phyloP scores from a whole-genome alignment of 1,284 basidiomycete species.

The Coniophora puteana region DNA sequence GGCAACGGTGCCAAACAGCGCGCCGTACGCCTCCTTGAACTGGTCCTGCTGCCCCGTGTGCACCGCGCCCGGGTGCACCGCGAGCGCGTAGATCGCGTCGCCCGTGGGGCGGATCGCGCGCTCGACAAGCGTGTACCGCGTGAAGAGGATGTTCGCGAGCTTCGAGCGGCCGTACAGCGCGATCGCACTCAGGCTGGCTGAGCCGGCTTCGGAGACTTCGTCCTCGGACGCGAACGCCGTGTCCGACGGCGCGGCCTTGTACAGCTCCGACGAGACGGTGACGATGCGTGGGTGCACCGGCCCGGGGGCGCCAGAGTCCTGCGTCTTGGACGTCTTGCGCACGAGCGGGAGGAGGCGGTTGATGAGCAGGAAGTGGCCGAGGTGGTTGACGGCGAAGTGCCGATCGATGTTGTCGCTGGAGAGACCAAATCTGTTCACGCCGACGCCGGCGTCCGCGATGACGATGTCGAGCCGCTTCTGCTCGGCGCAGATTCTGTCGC shows the following conservation, averaged over 20 bases:
- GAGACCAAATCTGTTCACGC: slow-evolving; percentile 36
- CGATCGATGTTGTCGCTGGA: slow-evolving; percentile 37
- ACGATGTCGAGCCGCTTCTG: slow-evolving; percentile 39
- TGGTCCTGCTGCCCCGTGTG: slow-evolving; percentile 42
- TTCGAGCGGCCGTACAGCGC: slow-evolving; percentile 39
- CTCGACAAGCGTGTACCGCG: slow-evolving; percentile 34
- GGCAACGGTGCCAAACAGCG: slow-evolving; percentile 28
- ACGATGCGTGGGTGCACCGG: too few species aligned
- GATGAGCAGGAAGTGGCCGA: slow-evolving; percentile 41
- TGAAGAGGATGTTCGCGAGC: slow-evolving; percentile 40
- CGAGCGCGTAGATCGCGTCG: slow-evolving; percentile 33
- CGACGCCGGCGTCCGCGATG: slow-evolving; percentile 36
- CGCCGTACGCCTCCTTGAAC: slow-evolving; percentile 36
- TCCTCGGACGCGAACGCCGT: slow-evolving; percentile 33
- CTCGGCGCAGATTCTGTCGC: slow-evolving; percentile 27
- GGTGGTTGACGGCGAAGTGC: slow-evolving; percentile 36
- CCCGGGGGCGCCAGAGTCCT: slow-evolving; percentile 22
- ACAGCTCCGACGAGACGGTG: slow-evolving; percentile 38
- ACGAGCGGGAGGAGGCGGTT: slow-evolving; percentile 42
- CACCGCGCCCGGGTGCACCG: slow-evolving; percentile 39
- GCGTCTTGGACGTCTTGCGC: slow-evolving; percentile 31
- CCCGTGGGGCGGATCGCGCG: slow-evolving; percentile 30
- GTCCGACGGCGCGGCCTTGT: slow-evolving; percentile 31
- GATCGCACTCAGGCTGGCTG: slow-evolving; percentile 19
- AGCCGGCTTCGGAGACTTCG: slow-evolving; percentile 25